These are phyloP conservation scores for Skeletonema marinoi DNA, from an alignment of 108 stramenopile species.

Conservation along the genomic window DNA sequence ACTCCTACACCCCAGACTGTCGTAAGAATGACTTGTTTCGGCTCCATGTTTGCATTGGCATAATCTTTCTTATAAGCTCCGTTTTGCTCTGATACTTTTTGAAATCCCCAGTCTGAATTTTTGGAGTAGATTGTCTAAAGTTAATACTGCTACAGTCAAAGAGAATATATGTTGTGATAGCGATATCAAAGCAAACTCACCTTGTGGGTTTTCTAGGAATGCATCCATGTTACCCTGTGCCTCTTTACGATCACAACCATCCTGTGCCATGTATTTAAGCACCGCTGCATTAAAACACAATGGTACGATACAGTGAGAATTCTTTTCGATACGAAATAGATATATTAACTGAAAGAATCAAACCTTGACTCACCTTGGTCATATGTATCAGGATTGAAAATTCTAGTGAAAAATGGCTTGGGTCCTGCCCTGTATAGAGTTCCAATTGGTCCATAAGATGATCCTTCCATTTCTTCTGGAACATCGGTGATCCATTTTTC, in stretches of 20 bases:
- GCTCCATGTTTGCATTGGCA: constrained; percentile 49
- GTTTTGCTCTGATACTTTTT: constrained; percentile 45
- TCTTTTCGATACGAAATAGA: background rate
- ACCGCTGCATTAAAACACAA: constrained; percentile 30
- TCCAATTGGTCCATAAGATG: constrained; percentile 61
- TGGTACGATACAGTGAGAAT: background rate
- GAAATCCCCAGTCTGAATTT: constrained; percentile 22
- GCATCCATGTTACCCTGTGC: constrained; percentile 75
- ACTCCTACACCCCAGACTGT: constrained; percentile 45
- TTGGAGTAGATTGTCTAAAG: no score
- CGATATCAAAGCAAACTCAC: background rate
- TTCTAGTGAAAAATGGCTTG: constrained; percentile 53
- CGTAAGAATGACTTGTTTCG: constrained; percentile 38
- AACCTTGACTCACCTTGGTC: constrained; percentile 32
- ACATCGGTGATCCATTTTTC: constrained; percentile 32
- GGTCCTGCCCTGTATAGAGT: constrained; percentile 58
- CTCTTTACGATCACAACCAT: constrained; percentile 46
- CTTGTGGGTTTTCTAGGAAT: constrained; percentile 58
- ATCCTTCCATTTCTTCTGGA: constrained; percentile 46
- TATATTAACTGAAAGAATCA: background rate
- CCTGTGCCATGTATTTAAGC: constrained; percentile 60
- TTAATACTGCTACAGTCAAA: no score
- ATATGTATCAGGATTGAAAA: constrained; percentile 55
- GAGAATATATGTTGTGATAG: no score
- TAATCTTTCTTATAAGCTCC: constrained; percentile 48